Conservation (phyloP, 805 yeast genomes). For the Candida peoriensis region DNA sequence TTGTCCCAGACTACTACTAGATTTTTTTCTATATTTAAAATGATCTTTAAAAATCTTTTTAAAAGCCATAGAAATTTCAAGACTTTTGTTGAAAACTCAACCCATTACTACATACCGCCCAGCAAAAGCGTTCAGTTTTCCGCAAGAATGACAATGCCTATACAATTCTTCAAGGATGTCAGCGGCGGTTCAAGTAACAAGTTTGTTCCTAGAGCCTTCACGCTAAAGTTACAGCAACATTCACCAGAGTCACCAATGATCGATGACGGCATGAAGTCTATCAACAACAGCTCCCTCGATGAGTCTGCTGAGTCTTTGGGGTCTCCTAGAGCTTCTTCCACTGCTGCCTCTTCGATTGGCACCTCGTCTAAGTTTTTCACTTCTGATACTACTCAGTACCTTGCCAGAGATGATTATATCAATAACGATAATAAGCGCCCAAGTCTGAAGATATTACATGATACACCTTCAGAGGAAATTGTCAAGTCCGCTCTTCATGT, state of each 20-base stretch:
- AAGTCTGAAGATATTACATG: constrained; percentile 2
- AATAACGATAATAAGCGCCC: no score
- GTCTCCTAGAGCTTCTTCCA: not conserved
- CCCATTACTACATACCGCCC: not conserved
- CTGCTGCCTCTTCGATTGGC: constrained; percentile 8
- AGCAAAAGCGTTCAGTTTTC: no score
- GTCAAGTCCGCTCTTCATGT: not conserved
- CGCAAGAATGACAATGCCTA: constrained; percentile 18
- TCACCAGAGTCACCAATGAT: not conserved
- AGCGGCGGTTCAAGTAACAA: constrained; percentile 16
- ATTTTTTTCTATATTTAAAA: not conserved
- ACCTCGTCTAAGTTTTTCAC: constrained; percentile 9
- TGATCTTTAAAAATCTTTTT: no score
- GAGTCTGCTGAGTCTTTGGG: no score
- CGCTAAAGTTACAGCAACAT: constrained; percentile 15
- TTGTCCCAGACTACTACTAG: not conserved
- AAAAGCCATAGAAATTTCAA: no score
- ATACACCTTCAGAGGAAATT: constrained; percentile 6
- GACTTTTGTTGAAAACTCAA: not conserved
- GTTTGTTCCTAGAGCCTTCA: constrained; percentile 19
- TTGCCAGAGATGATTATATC: no score
- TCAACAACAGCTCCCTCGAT: no score
- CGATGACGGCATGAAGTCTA: no score
- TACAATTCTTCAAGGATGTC: constrained; percentile 23
- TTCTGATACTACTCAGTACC: constrained; percentile 1